Evolutionary conservation across 768 basidiomycete species (phyloP).

Genomic region (Auricularia auricula-judae): DNA sequence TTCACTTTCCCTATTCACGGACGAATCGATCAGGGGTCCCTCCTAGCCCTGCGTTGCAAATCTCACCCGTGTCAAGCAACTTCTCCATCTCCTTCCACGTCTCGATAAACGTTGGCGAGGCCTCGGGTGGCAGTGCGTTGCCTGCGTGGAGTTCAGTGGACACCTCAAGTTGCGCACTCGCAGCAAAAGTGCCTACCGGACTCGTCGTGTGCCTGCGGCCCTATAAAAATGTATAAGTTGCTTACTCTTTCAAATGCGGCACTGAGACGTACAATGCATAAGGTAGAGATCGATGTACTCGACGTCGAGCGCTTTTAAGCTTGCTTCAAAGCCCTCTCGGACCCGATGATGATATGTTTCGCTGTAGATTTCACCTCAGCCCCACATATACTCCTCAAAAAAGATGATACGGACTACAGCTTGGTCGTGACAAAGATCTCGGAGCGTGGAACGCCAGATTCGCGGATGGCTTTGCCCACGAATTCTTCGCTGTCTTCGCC

Average conservation of each 20-base stretch:
- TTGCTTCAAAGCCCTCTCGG: conserved; percentile 29
- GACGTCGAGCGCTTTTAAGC: conserved; percentile 27
- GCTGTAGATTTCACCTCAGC: neutral
- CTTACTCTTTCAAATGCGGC: neutral
- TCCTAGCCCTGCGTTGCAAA: too few relatives aligned
- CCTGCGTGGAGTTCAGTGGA: neutral
- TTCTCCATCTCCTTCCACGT: conserved; percentile 27
- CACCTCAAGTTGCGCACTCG: neutral
- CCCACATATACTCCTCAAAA: neutral
- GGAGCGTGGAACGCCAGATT: conserved; percentile 11
- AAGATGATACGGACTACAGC: conserved; percentile 1
- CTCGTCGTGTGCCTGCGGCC: conserved; percentile 20
- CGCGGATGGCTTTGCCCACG: conserved; percentile 36
- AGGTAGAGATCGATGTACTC: conserved; percentile 41
- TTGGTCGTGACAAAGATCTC: conserved; percentile 19
- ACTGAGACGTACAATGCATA: conserved; percentile 19
- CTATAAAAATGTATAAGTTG: neutral
- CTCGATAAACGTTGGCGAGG: conserved; percentile 23
- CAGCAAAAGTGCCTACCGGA: conserved; percentile 9
- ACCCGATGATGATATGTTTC: conserved; percentile 26
- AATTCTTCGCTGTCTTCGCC: conserved; percentile 30
- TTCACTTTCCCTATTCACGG: conserved; percentile 29
- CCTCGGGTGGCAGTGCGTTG: conserved; percentile 11
- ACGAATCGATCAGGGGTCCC: neutral
- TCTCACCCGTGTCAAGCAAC: conserved; percentile 18